A percentile compares a stretch with the other conserved stretches of the same genome.
Conservation (phyloP, 2,329 filamentous ascomycete species). For the Cladosporium sp. region DNA sequence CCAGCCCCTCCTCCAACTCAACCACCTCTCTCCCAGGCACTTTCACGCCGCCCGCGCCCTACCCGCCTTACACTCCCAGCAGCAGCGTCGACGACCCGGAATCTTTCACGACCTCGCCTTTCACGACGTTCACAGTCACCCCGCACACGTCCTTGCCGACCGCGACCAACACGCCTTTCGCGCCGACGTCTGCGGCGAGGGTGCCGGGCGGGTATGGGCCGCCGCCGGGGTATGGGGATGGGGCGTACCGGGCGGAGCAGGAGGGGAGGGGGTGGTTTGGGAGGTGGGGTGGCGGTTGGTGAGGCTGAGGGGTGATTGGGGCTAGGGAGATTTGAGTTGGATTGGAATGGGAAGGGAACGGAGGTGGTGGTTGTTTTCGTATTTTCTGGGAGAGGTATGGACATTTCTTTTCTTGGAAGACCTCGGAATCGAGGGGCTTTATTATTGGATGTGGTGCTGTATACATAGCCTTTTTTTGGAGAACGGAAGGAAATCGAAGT, state of each 20-base stretch:
- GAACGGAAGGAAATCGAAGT: neutral
- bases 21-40: conserved; percentile 14
- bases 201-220: conserved; percentile 6
- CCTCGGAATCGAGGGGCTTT: neutral
- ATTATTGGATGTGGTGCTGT: neutral
- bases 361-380: neutral
- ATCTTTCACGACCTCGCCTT: conserved; percentile 11
- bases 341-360: neutral
- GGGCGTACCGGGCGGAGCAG: neutral
- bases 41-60: conserved; percentile 4
- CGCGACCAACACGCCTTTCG: conserved; percentile 14
- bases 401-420: neutral
- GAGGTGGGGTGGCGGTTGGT: conserved; percentile 7
- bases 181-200: conserved; percentile 10
- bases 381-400: neutral
- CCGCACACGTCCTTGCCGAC: neutral
- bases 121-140: neutral
- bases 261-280: conserved; percentile 7
- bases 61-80: neutral
- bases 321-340: neutral
- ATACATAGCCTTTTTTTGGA: neutral
- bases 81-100: conserved; percentile 1
- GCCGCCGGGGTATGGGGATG: conserved; percentile 12
- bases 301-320: neutral
- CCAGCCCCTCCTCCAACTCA: conserved; percentile 15